Percentiles rank a stretch among this genome's conserved stretches.
These are phyloP conservation scores for Zea mays DNA, from an alignment of 176 grass and related monocot genomes.

Conservation along the genomic window Zm-B73-REFERENCE-NAM-5.0 NC_050098.1:205893501-205894000, in stretches of 20 bases:
- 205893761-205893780: background rate
- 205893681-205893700: constrained; percentile 16
- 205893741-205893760: background rate
- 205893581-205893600: background rate
- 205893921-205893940: background rate
- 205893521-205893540: background rate
- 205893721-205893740: background rate
- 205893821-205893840: background rate
- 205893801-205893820: constrained; percentile 9
- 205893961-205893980: background rate
- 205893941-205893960: constrained; percentile 5
- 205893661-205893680: constrained; percentile 16
- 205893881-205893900: background rate
- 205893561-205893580: background rate
- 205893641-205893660: background rate
- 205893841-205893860: background rate
- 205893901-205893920: background rate
- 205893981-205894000: constrained; percentile 5
- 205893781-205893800: constrained; percentile 17
- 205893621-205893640: background rate
- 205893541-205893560: background rate
- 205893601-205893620: constrained; percentile 20
- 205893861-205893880: background rate
- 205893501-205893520: background rate
- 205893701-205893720: background rate